Base-by-base conservation (phyloP, 2,329 filamentous ascomycete species). In the Beauveria sp. region DNA sequence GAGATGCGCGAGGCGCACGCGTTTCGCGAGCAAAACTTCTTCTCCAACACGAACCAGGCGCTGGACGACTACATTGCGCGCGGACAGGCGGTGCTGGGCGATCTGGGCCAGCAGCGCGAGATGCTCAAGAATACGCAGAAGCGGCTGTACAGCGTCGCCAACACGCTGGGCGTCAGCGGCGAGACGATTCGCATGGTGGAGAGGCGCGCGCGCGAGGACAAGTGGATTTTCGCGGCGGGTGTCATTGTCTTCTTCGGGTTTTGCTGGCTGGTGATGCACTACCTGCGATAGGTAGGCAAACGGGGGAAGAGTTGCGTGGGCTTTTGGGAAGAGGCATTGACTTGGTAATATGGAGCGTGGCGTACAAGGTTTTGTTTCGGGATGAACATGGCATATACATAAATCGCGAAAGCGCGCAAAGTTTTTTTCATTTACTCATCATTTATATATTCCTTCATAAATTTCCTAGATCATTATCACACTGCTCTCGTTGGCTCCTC, bases 171-270 rank as follows among this genome's bases (percentile, higher is more conserved):
- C 0, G 84, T 99, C 63, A 96, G 90, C 70, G 93, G 93, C 22
- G 93, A 98, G 72, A 99, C 95, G 2, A 99, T 99, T 66, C 86
- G 95, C 52, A 98, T 95, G 91, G 89, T 99, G 47, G 93, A 98
- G 77, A 79, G 95, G 67, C 82, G 95, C 65, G 92, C 95, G 56
- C 89, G 86, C 73, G 90, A 98, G 78, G 95, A 99, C 73, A 98
- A 97, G 77, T 98, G 93, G 92, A 96, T 99, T 42, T 99, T 99
- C 73, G 90, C 89, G 82, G 89, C 79, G 0, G 92, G 95, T 0
- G 91, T 93, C 3, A 75, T 96, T 5, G 75, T 95, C 42, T 99
- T 99, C 74, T 90, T 98, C 69, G 71, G 84, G 43, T 99, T 99
- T 72, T 96, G 93, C 74, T 98, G 91, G 86, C 77, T 95, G 65